phyloP scores from a whole-genome alignment of 352 stramenopile genomes.

The Pythium vanterpoolii region DNA sequence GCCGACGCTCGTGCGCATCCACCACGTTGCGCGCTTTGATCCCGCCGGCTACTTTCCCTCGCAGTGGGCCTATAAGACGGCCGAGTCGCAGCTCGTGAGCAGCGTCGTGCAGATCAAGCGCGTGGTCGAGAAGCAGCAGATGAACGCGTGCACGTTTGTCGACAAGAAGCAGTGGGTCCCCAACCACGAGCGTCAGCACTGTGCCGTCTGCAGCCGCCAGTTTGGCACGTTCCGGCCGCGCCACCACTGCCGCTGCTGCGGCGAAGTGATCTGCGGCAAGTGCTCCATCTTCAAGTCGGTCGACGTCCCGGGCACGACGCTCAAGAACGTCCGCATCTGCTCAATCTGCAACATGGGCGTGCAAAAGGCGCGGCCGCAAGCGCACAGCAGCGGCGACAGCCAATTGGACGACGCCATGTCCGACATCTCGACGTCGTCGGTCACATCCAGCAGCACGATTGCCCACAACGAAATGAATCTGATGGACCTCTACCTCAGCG shows the following conservation, averaged over 20 bases:
- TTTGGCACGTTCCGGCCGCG: constrained; percentile 81
- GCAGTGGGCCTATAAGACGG: constrained; percentile 81
- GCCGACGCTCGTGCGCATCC: constrained; percentile 61
- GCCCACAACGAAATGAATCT: constrained; percentile 86
- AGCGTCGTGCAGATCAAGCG: constrained; percentile 76
- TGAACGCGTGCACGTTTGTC: constrained; percentile 83
- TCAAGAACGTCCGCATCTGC: constrained; percentile 85
- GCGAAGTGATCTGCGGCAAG: constrained; percentile 88
- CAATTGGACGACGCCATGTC: constrained; percentile 51
- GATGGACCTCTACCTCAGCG: constrained; percentile 76
- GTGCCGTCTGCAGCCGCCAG: constrained; percentile 62
- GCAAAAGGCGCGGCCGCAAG: constrained; percentile 50
- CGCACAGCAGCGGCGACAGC: constrained; percentile 14
- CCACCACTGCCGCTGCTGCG: constrained; percentile 84
- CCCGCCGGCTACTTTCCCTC: constrained; percentile 73
- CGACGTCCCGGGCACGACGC: constrained; percentile 72
- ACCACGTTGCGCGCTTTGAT: constrained; percentile 79
- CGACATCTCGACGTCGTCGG: constrained; percentile 71
- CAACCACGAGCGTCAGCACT: constrained; percentile 68
- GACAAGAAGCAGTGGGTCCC: constrained; percentile 81
- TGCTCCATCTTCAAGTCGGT: constrained; percentile 82
- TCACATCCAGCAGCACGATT: constrained; percentile 76
- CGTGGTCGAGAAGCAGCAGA: constrained; percentile 84
- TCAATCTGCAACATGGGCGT: constrained; percentile 84
- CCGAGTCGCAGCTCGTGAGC: constrained; percentile 75